These are phyloP conservation scores for Candida rishiriensis DNA, from an alignment of 805 yeast genomes.

Conservation along the genomic window DNA sequence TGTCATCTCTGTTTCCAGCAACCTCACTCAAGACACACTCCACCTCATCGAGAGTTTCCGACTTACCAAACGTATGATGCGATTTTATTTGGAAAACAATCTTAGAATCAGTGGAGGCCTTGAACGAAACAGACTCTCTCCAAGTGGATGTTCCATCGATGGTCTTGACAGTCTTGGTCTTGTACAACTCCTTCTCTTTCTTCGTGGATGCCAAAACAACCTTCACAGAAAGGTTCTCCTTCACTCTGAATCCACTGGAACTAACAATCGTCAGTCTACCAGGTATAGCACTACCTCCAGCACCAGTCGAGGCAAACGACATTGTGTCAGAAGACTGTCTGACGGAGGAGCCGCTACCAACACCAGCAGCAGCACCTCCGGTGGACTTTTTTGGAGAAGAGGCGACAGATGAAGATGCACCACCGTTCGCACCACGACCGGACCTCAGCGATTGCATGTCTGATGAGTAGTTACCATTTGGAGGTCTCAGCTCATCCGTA, in stretches of 20 bases:
- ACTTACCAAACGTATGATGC: conserved; percentile 72
- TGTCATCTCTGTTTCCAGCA: conserved; percentile 40
- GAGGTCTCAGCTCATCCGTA: conserved; percentile 14
- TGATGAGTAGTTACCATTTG: conserved; percentile 19
- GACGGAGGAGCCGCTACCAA: conserved; percentile 2
- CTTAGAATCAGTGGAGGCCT: conserved; percentile 56
- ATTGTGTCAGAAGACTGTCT: conserved; percentile 28
- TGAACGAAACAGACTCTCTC: conserved; percentile 66
- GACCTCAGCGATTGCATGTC: conserved; percentile 38
- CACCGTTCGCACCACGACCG: conserved; percentile 13
- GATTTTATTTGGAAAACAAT: conserved; percentile 58
- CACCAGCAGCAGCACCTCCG: neutral
- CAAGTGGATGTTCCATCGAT: conserved; percentile 44
- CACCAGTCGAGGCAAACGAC: conserved; percentile 34
- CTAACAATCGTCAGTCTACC: conserved; percentile 53
- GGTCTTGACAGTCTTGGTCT: conserved; percentile 56
- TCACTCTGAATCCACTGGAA: conserved; percentile 14
- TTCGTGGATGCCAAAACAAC: conserved; percentile 37
- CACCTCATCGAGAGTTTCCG: conserved; percentile 57
- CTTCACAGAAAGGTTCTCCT: conserved; percentile 44
- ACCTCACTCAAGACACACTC: conserved; percentile 48
- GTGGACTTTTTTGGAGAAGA: conserved; percentile 7
- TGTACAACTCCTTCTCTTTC: conserved; percentile 54
- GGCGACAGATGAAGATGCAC: conserved; percentile 12
- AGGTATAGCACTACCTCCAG: conserved; percentile 38